A percentile compares a stretch with the other conserved stretches of the same genome.
These are phyloP conservation scores for Galerina sulciceps DNA, from an alignment of 768 basidiomycete genomes.

Conservation along the genomic window DNA sequence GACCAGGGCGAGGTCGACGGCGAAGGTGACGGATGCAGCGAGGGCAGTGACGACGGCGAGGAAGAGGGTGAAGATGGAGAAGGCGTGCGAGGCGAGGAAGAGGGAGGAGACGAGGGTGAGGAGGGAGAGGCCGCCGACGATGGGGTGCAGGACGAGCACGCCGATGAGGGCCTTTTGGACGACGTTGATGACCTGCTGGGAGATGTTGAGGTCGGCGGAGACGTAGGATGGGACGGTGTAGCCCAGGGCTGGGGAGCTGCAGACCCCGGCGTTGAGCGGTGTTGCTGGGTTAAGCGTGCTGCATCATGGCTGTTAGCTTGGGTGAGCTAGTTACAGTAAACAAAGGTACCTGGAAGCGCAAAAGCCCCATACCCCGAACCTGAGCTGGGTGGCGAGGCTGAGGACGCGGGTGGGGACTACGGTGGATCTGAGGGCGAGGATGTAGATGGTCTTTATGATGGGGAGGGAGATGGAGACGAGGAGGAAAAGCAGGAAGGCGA, in stretches of 20 bases:
- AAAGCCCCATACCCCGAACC: conserved; percentile 85
- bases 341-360: conserved; percentile 61
- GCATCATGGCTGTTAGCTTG: conserved; percentile 21
- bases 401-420: conserved; percentile 38
- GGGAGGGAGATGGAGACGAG: conserved; percentile 78
- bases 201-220: conserved; percentile 46
- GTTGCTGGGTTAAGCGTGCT: conserved; percentile 36
- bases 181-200: conserved; percentile 43
- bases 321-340: background rate
- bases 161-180: conserved; percentile 54
- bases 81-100: conserved; percentile 59
- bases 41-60: conserved; percentile 60
- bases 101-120: conserved; percentile 55
- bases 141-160: conserved; percentile 72
- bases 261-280: conserved; percentile 45
- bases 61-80: conserved; percentile 63
- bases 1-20: conserved; percentile 65
- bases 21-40: conserved; percentile 58
- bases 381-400: conserved; percentile 59
- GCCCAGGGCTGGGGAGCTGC: conserved; percentile 69
- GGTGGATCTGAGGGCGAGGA: conserved; percentile 52
- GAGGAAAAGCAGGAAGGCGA: conserved; percentile 73
- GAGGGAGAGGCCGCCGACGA: conserved; percentile 63
- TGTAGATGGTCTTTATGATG: conserved; percentile 71
- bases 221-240: conserved; percentile 62